phyloP scores from a whole-genome alignment of 179 eudicot species.

The Camellia oleifera region DNA sequence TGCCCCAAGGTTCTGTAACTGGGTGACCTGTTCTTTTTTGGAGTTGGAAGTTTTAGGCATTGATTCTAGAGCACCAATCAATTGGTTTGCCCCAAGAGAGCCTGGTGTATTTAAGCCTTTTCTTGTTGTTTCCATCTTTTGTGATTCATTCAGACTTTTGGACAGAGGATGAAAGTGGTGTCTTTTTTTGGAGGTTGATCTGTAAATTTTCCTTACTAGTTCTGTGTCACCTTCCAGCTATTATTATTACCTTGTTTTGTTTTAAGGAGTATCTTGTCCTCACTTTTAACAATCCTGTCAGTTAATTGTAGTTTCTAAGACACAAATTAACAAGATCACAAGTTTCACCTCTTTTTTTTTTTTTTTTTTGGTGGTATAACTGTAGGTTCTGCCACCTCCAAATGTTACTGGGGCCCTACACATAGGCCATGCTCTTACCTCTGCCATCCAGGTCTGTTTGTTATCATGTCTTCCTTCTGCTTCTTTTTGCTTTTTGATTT shows the following conservation, averaged over 20 bases:
- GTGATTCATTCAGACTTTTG: slow-evolving; percentile 2
- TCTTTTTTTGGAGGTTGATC: neutral
- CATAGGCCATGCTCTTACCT: slow-evolving; percentile 94
- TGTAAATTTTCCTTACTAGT: neutral
- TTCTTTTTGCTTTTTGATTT: neutral
- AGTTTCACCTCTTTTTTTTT: neutral
- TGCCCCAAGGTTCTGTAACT: too few species aligned
- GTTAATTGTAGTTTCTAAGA: neutral
- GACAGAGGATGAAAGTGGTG: neutral
- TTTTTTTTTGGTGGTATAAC: neutral
- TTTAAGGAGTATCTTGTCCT: too few species aligned
- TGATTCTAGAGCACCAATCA: neutral
- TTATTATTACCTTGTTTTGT: neutral
- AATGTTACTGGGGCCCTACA: slow-evolving; percentile 99
- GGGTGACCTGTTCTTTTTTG: too few species aligned
- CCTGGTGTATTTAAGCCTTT: neutral
- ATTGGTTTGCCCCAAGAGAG: neutral
- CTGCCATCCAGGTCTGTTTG: slow-evolving; percentile 71
- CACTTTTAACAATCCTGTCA: neutral
- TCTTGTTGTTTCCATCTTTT: neutral
- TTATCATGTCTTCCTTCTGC: neutral
- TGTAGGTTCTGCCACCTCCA: slow-evolving; percentile 96
- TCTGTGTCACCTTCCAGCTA: neutral
- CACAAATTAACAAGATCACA: neutral
- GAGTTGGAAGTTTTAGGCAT: neutral